Percentiles rank a stretch among this genome's conserved stretches.
These are phyloP conservation scores for Bombardia bombarda DNA, from an alignment of 495 filamentous ascomycete genomes.

Conservation along the genomic window DNA sequence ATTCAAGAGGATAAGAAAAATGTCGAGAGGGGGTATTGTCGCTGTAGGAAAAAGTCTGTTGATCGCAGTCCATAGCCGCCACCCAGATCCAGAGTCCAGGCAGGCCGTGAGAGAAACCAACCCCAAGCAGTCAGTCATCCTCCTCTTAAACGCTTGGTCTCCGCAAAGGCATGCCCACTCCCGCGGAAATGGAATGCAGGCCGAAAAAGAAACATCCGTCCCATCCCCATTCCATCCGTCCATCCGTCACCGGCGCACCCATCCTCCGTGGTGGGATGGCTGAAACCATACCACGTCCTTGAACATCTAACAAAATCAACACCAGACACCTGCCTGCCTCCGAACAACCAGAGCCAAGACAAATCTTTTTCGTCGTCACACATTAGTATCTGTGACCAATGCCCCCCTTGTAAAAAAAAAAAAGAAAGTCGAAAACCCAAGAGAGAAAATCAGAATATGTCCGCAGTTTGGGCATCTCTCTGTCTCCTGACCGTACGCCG, in stretches of 20 bases:
- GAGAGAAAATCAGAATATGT: not conserved
- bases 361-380: not conserved
- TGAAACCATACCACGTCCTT: not conserved
- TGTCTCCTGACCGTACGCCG: conserved; percentile 3
- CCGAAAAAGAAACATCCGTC: not conserved
- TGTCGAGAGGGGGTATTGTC: not conserved
- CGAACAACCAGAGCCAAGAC: not conserved
- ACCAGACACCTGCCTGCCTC: not conserved
- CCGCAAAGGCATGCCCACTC: not conserved
- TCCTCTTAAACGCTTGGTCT: too few relatives aligned
- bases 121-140: too few relatives aligned
- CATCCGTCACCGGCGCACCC: too few relatives aligned
- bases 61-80: not conserved
- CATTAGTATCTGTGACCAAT: not conserved
- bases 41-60: not conserved
- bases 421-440: not conserved
- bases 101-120: not conserved
- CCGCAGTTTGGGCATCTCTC: too few relatives aligned
- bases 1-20: not conserved
- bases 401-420: not conserved
- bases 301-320: not conserved
- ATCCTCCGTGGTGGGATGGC: not conserved
- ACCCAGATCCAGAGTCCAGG: not conserved
- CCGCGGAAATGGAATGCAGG: not conserved
- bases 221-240: not conserved